Conservation (phyloP, 23 red algal species). For the Agarophyton chilense region DNA sequence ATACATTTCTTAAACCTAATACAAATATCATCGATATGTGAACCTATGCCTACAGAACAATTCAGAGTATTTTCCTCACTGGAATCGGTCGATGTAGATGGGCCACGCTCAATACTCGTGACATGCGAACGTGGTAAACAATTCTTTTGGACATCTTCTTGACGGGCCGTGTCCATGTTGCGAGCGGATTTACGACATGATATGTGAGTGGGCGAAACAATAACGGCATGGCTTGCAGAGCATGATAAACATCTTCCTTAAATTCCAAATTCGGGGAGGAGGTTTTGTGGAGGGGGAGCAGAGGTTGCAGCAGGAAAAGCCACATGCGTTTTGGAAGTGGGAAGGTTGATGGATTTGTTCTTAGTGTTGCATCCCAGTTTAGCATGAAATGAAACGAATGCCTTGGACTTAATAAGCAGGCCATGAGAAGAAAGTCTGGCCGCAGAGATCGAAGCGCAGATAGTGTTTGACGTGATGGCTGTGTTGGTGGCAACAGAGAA, state of each 20-base stretch:
- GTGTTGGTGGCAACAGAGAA: not conserved
- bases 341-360: not conserved
- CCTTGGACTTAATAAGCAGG: constrained; percentile 11
- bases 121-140: constrained; percentile 20
- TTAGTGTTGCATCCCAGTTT: constrained; percentile 3
- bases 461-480: constrained; percentile 19
- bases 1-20: not conserved
- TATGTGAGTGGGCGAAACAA: constrained; percentile 26
- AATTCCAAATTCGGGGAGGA: constrained; percentile 14
- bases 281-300: too few species aligned
- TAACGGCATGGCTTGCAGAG: constrained; percentile 16
- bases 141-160: constrained; percentile 19
- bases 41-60: not conserved
- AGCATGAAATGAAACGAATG: constrained; percentile 11
- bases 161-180: constrained; percentile 10
- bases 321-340: constrained; percentile 47
- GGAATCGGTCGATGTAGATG: not conserved
- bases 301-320: constrained; percentile 18
- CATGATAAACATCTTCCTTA: constrained; percentile 42
- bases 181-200: constrained; percentile 30
- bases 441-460: not conserved
- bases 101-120: not conserved
- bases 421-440: constrained; percentile 41
- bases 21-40: not conserved
- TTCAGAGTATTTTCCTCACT: not conserved